Evolutionary conservation across 768 basidiomycete species (phyloP).

Genomic region (Paxillus involutus): DNA sequence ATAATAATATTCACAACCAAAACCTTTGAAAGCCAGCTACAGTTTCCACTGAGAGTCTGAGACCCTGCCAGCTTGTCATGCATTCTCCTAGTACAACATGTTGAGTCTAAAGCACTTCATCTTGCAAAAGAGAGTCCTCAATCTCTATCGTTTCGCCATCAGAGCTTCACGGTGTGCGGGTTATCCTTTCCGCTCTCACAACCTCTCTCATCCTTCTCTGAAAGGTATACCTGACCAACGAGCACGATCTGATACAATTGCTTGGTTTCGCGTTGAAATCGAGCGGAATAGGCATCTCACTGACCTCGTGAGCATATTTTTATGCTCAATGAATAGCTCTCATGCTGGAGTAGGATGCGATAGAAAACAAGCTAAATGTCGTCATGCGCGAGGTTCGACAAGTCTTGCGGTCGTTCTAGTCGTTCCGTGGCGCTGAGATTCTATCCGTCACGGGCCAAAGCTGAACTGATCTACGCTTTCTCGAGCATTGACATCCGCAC

Average conservation of each 20-base stretch:
- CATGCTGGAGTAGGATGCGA: slow-evolving; percentile 42
- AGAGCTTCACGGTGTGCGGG: slow-evolving; percentile 64
- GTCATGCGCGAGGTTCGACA: slow-evolving; percentile 60
- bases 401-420: slow-evolving; percentile 39
- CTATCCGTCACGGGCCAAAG: not conserved
- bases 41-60: no score
- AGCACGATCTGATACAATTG: slow-evolving; percentile 63
- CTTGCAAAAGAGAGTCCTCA: slow-evolving; percentile 57
- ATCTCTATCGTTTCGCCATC: slow-evolving; percentile 66
- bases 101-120: slow-evolving; percentile 75
- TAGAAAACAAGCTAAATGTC: slow-evolving; percentile 60
- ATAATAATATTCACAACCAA: not conserved
- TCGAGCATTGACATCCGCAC: no score
- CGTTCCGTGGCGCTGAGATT: not conserved
- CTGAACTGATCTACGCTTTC: not conserved
- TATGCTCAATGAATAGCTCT: not conserved
- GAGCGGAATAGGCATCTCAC: slow-evolving; percentile 58
- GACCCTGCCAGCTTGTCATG: no score
- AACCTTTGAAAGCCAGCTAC: slow-evolving; percentile 4
- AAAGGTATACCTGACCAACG: slow-evolving; percentile 62
- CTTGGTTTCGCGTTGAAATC: slow-evolving; percentile 74
- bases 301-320: slow-evolving; percentile 47
- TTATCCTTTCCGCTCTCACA: not conserved
- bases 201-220: slow-evolving; percentile 5
- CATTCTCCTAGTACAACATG: slow-evolving; percentile 7